A percentile compares a stretch with the other conserved stretches of the same genome.
These are phyloP conservation scores for Hanseniaspora hatyaiensis DNA, from an alignment of 805 yeast species.

Conservation along the genomic window DNA sequence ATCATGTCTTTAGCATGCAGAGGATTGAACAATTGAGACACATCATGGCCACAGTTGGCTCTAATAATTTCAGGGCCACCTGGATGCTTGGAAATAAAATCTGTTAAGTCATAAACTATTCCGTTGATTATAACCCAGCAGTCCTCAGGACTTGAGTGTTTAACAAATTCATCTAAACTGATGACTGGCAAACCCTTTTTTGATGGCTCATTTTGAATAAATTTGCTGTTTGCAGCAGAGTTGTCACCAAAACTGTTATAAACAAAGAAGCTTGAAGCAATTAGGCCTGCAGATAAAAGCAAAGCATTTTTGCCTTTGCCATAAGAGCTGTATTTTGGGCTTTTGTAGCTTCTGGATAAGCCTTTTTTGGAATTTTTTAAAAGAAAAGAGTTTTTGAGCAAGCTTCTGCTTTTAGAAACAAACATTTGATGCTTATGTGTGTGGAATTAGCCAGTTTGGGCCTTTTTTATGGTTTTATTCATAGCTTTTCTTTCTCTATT, in stretches of 20 bases:
- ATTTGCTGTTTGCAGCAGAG: neutral
- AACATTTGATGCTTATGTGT: too few relatives aligned
- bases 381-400: neutral
- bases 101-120: slow-evolving; percentile 65
- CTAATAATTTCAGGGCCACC: slow-evolving; percentile 63
- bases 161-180: slow-evolving; percentile 43
- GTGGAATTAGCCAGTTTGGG: too few relatives aligned
- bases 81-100: slow-evolving; percentile 69
- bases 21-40: slow-evolving; percentile 74
- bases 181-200: slow-evolving; percentile 20
- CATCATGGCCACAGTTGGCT: slow-evolving; percentile 74
- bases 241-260: too few relatives aligned
- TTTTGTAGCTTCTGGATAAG: neutral
- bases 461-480: neutral
- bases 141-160: slow-evolving; percentile 58
- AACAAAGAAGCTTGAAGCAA: neutral
- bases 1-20: slow-evolving; percentile 85
- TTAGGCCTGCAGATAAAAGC: neutral
- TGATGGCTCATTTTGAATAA: slow-evolving; percentile 11
- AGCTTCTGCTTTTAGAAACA: neutral
- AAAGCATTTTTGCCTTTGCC: neutral
- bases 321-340: too few relatives aligned
- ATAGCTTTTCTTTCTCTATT: neutral
- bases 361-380: neutral
- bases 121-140: slow-evolving; percentile 81